Evolutionary conservation across 192 early-diverging fungal species (phyloP).

Genomic region (Coemansia pectinata): DNA sequence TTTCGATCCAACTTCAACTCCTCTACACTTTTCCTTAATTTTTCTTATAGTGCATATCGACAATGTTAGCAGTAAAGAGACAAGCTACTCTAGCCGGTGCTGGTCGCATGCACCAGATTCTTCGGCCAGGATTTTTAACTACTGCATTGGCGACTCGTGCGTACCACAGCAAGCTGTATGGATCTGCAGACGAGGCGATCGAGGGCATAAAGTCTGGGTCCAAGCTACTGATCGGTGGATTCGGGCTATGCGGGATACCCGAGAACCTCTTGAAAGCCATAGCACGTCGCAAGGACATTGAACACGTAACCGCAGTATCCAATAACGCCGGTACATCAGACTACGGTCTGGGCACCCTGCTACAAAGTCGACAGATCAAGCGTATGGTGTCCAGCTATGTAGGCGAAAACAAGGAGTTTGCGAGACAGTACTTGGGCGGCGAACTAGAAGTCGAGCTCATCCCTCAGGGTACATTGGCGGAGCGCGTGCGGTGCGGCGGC

Average conservation of each 20-base stretch:
- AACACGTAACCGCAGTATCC: slow-evolving; percentile 70
- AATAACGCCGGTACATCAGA: slow-evolving; percentile 78
- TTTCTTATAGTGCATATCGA: not conserved
- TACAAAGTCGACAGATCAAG: slow-evolving; percentile 72
- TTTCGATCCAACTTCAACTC: not conserved
- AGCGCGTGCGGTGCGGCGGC: slow-evolving; percentile 75
- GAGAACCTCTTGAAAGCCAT: slow-evolving; percentile 74
- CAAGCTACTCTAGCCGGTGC: slow-evolving; percentile 22
- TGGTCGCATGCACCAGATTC: slow-evolving; percentile 16
- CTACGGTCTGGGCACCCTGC: slow-evolving; percentile 68
- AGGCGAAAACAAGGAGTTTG: slow-evolving; percentile 82
- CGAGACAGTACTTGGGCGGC: slow-evolving; percentile 75
- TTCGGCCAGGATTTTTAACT: slow-evolving; percentile 28
- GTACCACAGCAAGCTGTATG: slow-evolving; percentile 58
- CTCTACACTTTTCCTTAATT: not conserved
- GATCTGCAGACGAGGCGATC: slow-evolving; percentile 63
- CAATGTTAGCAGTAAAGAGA: slow-evolving; percentile 42
- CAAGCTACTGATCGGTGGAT: slow-evolving; percentile 69
- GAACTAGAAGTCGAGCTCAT: slow-evolving; percentile 78
- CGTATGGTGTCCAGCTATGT: slow-evolving; percentile 79
- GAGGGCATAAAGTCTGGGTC: slow-evolving; percentile 60
- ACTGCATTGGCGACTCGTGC: slow-evolving; percentile 22
- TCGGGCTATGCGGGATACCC: slow-evolving; percentile 79
- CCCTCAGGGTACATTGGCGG: slow-evolving; percentile 77
- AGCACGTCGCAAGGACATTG: slow-evolving; percentile 59